Percentiles rank a stretch among this genome's conserved stretches.
phyloP scores from a whole-genome alignment of 768 basidiomycete genomes.

The Serendipita vermifera region DNA sequence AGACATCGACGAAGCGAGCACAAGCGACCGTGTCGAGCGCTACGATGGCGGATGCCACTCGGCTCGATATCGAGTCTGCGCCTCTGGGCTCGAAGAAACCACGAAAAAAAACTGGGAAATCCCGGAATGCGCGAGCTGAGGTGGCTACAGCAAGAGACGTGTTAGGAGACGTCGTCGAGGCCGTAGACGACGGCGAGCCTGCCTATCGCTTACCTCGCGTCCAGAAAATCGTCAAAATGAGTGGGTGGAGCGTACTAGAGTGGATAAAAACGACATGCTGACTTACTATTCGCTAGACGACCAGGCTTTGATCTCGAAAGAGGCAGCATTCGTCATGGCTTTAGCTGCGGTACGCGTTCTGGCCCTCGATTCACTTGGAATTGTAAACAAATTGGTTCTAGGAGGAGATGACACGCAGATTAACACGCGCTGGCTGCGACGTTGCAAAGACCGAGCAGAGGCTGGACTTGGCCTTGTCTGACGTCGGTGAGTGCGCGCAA shows the following conservation, averaged over 20 bases:
- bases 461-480: background rate
- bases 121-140: slow-evolving; percentile 6
- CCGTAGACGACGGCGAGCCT: background rate
- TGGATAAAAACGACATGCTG: background rate
- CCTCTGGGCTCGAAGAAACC: too few relatives aligned
- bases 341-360: slow-evolving; percentile 8
- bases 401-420: slow-evolving; percentile 7
- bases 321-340: background rate
- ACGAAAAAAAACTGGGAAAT: background rate
- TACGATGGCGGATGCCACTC: too few relatives aligned
- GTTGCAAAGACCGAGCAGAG: background rate
- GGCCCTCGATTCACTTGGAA: background rate
- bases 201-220: background rate
- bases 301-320: background rate
- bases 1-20: too few relatives aligned
- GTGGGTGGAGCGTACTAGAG: background rate
- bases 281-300: background rate
- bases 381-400: background rate
- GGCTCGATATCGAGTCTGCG: too few relatives aligned
- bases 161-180: background rate
- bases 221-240: background rate
- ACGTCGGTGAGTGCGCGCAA: background rate
- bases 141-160: too few relatives aligned
- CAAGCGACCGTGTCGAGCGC: too few relatives aligned
- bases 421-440: slow-evolving; percentile 2